Conservation (phyloP, 2,329 filamentous ascomycete genomes). For the Plectosphaerella plurivora region DNA sequence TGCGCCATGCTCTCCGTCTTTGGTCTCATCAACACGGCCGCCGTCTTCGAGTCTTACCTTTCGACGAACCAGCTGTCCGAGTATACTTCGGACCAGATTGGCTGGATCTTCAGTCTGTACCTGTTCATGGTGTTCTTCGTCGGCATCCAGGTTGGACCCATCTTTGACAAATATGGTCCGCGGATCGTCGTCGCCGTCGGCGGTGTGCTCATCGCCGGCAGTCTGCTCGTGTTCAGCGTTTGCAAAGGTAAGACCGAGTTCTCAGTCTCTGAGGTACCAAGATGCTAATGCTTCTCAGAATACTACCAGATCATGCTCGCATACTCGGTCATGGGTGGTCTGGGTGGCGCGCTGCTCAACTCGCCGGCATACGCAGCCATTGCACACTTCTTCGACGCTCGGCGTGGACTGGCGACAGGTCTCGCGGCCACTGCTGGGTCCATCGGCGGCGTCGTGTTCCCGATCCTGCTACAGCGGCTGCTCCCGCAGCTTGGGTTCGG, state of each 20-base stretch:
- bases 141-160: constrained; percentile 74
- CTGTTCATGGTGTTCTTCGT: constrained; percentile 78
- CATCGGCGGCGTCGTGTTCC: constrained; percentile 64
- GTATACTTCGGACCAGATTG: constrained; percentile 63
- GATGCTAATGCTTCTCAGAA: constrained; percentile 26
- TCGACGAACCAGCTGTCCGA: constrained; percentile 64
- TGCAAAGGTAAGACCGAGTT: constrained; percentile 53
- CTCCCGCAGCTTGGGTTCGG: constrained; percentile 42
- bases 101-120: constrained; percentile 86
- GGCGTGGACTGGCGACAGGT: constrained; percentile 74
- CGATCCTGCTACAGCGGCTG: constrained; percentile 40
- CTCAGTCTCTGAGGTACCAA: no score
- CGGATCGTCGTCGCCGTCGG: constrained; percentile 61
- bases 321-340: constrained; percentile 68
- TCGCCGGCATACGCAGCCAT: constrained; percentile 71
- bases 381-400: constrained; percentile 73
- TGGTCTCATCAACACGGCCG: constrained; percentile 71
- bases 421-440: constrained; percentile 71
- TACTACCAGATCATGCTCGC: constrained; percentile 81
- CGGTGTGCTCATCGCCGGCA: constrained; percentile 55
- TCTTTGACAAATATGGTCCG: constrained; percentile 76
- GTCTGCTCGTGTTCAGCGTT: constrained; percentile 63
- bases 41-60: constrained; percentile 75
- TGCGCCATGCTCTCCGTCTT: constrained; percentile 65
- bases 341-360: constrained; percentile 72